A percentile compares a stretch with the other conserved stretches of the same genome.
These are phyloP conservation scores for Fusarium illudens DNA, from an alignment of 2,329 filamentous ascomycete species.

Conservation along the genomic window DNA sequence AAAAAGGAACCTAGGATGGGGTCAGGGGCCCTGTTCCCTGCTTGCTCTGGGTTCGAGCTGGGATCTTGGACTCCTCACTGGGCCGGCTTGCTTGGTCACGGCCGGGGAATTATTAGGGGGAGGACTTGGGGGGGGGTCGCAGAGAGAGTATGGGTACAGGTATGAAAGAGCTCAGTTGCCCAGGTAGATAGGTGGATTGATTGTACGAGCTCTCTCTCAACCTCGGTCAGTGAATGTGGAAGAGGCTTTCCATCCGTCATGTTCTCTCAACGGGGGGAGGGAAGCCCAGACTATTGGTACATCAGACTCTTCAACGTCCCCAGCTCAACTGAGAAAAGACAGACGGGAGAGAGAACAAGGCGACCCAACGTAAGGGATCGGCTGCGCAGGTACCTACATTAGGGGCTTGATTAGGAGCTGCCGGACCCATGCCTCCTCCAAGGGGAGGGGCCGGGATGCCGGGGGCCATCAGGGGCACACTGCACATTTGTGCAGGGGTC, in stretches of 20 bases:
- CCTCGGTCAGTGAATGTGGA: neutral
- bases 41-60: slow-evolving; percentile 11
- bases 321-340: neutral
- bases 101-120: slow-evolving; percentile 23
- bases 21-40: slow-evolving; percentile 22
- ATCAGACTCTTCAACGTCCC: neutral
- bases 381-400: slow-evolving; percentile 35
- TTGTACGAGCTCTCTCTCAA: neutral
- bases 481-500: slow-evolving; percentile 29
- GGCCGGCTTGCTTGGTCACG: slow-evolving; percentile 6
- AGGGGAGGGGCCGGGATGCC: slow-evolving; percentile 18
- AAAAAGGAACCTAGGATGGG: slow-evolving; percentile 7
- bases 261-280: neutral
- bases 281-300: neutral
- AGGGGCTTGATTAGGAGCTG: slow-evolving; percentile 35
- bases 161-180: neutral
- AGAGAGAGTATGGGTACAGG: neutral
- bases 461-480: slow-evolving; percentile 38
- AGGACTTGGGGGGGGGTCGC: neutral
- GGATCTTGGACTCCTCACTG: slow-evolving; percentile 27
- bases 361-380: slow-evolving; percentile 11
- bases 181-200: neutral
- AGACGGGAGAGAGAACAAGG: neutral
- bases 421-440: slow-evolving; percentile 10
- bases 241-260: neutral